Conservation (phyloP, 192 early-diverging fungal genomes). For the Coemansia sp. region DNA sequence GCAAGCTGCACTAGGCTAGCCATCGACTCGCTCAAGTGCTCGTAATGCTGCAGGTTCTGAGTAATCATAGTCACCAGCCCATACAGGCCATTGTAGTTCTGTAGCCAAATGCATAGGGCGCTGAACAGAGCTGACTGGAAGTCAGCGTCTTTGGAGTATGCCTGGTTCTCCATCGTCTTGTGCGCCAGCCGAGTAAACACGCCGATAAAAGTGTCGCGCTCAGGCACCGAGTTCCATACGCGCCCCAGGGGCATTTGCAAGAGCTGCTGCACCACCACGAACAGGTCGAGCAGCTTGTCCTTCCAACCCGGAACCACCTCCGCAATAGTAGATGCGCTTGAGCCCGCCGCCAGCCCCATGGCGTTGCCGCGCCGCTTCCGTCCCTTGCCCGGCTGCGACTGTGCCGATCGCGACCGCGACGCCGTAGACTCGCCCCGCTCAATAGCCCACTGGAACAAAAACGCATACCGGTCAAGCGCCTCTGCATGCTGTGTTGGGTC, state of each 20-base stretch:
- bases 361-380: constrained; percentile 41
- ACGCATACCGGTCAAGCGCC: constrained; percentile 79
- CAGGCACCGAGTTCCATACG: constrained; percentile 57
- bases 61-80: constrained; percentile 76
- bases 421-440: constrained; percentile 62
- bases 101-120: constrained; percentile 73
- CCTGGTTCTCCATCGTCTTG: constrained; percentile 76
- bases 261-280: constrained; percentile 29
- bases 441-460: constrained; percentile 79
- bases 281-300: constrained; percentile 45
- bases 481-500: constrained; percentile 64
- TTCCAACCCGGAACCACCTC: constrained; percentile 45
- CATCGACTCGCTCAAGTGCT: constrained; percentile 79
- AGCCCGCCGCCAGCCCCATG: constrained; percentile 5
- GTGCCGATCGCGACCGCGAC: constrained; percentile 23
- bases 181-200: constrained; percentile 75
- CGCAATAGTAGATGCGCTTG: constrained; percentile 30
- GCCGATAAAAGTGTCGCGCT: constrained; percentile 51
- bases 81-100: constrained; percentile 73
- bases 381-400: constrained; percentile 12
- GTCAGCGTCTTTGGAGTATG: constrained; percentile 59
- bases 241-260: constrained; percentile 59
- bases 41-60: constrained; percentile 82
- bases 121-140: constrained; percentile 63
- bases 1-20: constrained; percentile 70